A percentile compares a stretch with the other conserved stretches of the same genome.
phyloP scores from a whole-genome alignment of 2,329 filamentous ascomycete genomes.

The Beauveria sp. region DNA sequence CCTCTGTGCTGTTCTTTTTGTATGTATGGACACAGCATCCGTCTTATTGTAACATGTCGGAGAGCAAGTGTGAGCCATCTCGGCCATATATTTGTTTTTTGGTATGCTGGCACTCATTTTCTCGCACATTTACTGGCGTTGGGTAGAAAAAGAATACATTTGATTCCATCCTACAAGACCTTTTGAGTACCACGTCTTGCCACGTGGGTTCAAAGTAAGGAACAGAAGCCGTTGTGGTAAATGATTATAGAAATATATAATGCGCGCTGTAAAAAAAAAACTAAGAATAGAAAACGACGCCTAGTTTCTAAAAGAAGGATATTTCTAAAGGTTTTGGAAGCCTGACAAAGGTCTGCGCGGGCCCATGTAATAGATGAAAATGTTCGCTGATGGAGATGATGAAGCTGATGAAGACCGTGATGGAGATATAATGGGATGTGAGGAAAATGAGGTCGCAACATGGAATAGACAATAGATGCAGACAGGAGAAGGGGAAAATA shows the following conservation, averaged over 20 bases:
- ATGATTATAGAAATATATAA: neutral
- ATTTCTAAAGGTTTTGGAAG: neutral
- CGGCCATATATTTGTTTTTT: neutral
- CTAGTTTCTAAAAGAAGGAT: neutral
- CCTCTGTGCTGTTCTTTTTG: neutral
- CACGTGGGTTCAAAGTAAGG: no score
- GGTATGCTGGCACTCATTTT: neutral
- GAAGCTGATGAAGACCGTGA: neutral
- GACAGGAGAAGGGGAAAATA: neutral
- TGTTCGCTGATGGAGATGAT: constrained; percentile 1
- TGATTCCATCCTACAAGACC: neutral
- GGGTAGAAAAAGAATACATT: constrained; percentile 3
- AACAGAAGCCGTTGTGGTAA: neutral
- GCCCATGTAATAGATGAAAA: neutral
- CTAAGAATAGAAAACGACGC: neutral
- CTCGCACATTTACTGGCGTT: constrained; percentile 9
- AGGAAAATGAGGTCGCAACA: neutral
- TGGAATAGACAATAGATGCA: neutral
- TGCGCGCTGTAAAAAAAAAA: neutral
- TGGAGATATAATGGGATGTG: neutral
- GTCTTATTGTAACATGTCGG: constrained; percentile 6
- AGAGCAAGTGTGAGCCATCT: neutral
- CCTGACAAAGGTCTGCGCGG: neutral
- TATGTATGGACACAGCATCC: constrained; percentile 8
- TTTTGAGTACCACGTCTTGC: no score